Base-by-base conservation (phyloP, 1,284 basidiomycete genomes). In the Paramarasmius palmivorus region DNA sequence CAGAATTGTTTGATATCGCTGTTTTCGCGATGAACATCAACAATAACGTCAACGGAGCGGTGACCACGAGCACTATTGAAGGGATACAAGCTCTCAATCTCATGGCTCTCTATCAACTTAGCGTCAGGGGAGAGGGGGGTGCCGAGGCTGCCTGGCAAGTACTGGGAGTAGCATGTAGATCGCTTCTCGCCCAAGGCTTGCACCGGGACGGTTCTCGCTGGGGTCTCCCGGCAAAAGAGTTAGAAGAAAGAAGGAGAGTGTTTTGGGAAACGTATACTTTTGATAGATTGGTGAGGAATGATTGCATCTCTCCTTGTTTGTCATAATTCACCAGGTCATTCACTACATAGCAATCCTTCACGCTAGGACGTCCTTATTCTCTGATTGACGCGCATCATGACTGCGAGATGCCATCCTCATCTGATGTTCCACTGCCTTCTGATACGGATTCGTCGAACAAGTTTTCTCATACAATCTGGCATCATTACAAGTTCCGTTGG, bases 161-260 rank as follows among this genome's bases (percentile, higher is more conserved):
- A 5, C 47, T 65, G 5, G 63, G 63, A 1, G 59, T 62, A 50
- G 62, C 58, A 9, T 58, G 58, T 45, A 53, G 63, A 4, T 60
- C 62, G 1, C 54, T 63, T 15, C 59, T 61, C 29, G 59, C 63
- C 6, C 63, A 65, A 32, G 63, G 62, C 12, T 58, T 61, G 29
- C 63, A 65, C 51, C 57, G 59, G 4, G 63, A 65, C 53, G 61
- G 60, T 14, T 62, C 63, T 4, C 52, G 58, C 8, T 65, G 63
- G 63, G 58, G 57, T 8, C 49, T 65, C 12, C 54, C 62, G 1
- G 38, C 42, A 15, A 48, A 52, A 10, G 62, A 65, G 10, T 46
- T 63, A 3, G 62, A 65, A 48, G 59, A 62, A 49, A 52, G 63
- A 8, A 45, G 63, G 35, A 56, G 63, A 12, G 62, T 65, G 10